Conservation (phyloP, 1,139 yeast genomes). For the Suhomyces chickasaworum region DNA sequence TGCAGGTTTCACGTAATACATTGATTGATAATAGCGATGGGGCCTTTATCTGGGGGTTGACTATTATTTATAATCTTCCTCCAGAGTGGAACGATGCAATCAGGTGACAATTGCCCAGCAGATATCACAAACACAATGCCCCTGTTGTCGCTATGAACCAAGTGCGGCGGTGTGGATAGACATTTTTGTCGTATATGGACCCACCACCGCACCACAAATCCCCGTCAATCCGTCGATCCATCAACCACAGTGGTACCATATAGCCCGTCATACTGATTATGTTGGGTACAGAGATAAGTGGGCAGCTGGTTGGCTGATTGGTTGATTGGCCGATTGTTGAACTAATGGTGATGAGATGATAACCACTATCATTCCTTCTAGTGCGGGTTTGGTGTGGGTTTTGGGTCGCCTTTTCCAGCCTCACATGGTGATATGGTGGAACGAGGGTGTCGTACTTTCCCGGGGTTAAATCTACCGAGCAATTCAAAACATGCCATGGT, state of each 20-base stretch:
- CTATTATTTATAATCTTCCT: constrained; percentile 11
- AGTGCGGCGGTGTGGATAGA: background rate
- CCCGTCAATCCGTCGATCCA: background rate
- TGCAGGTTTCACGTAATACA: constrained; percentile 13
- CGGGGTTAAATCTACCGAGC: background rate
- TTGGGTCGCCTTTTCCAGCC: background rate
- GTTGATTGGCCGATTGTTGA: background rate
- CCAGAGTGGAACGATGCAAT: constrained; percentile 12
- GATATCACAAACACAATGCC: background rate
- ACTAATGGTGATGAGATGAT: too few relatives aligned
- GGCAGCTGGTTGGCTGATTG: too few relatives aligned
- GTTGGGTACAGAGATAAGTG: too few relatives aligned
- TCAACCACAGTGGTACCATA: too few relatives aligned
- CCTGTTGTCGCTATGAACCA: constrained; percentile 2
- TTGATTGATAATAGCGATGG: background rate
- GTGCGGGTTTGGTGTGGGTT: background rate
- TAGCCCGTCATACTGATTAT: too few relatives aligned
- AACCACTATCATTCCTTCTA: background rate
- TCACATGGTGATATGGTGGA: background rate
- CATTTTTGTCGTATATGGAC: background rate
- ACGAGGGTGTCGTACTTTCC: background rate
- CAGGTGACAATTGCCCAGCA: constrained; percentile 14
- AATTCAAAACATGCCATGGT: background rate
- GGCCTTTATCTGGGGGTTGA: background rate
- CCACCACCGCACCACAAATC: background rate